Base-by-base conservation (phyloP, 1,284 basidiomycete species). In the Taiwanofungus camphoratus region DNA sequence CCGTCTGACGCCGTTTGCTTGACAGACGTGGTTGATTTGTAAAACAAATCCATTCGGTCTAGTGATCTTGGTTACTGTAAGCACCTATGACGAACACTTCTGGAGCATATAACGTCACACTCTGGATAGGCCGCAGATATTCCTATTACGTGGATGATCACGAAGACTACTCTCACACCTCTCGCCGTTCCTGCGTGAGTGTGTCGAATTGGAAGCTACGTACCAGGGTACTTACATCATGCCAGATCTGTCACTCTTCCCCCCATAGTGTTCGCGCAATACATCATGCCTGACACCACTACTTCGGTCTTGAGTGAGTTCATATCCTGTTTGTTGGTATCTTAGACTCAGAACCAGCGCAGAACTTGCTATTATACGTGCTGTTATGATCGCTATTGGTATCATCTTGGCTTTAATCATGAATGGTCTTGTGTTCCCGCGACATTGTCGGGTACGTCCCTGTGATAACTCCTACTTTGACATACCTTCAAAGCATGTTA, bases 391-490 rank as follows among this genome's bases (percentile, higher is more conserved):
- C 29, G 60, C 62, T 24, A 59, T 63, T 20, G 73, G 74, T 12
- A 73, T 76, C 41, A 49, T 75, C 20, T 65, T 65, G 5, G 74
- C 74, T 3, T 49, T 76, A 9, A 34, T 67, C 16, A 61, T 73
- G 58, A 76, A 74, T 50, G 68, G 65, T 27, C 38, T 73, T 4
- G 42, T 76, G 6, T 76, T 71, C 48, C 74, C 73, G 37, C 62
- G 70, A 30, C 71, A 76, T 52, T 69, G 69, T 50, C 59, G 73
- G 41, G 73, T 75, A 50, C 21, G 63, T 49, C 3, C 19, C 19
- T 9, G 21, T n/a, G 29, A 16, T 37, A 34, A n/a, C n/a, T 36
- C 31, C 19, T 36, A 39, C 40, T 15, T 18, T 23, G n/a, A n/a
- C 32, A 11, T 23, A 8, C n/a, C 2, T 7, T 38, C 29, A 36